phyloP scores from a whole-genome alignment of 1,284 basidiomycete species.

The Papiliotrema terrestris region DNA sequence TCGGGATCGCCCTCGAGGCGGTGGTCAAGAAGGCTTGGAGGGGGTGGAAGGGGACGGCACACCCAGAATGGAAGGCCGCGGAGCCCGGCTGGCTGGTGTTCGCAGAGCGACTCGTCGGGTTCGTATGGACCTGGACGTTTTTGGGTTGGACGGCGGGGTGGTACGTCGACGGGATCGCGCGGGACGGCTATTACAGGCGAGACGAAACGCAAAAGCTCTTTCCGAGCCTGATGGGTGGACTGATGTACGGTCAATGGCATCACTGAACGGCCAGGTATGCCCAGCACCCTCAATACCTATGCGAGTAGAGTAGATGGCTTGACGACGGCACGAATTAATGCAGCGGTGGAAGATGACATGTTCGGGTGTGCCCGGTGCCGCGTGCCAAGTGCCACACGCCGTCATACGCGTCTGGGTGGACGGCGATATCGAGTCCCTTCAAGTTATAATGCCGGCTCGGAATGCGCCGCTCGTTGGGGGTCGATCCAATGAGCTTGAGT shows the following conservation, averaged over 20 bases:
- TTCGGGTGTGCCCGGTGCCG: background rate
- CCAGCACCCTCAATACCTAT: no score
- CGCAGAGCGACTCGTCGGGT: slow-evolving; percentile 31
- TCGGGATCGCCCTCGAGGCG: slow-evolving; percentile 35
- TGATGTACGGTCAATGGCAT: slow-evolving; percentile 25
- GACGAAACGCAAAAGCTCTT: slow-evolving; percentile 8
- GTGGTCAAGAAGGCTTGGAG: slow-evolving; percentile 29
- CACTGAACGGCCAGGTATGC: slow-evolving; percentile 8
- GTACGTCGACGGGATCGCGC: slow-evolving; percentile 34
- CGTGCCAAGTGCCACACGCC: background rate
- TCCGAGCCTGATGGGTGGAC: slow-evolving; percentile 21
- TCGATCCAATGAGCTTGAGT: background rate
- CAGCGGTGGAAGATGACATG: no score
- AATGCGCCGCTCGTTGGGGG: background rate
- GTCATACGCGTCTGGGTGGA: background rate
- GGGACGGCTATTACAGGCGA: slow-evolving; percentile 23
- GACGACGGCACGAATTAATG: no score
- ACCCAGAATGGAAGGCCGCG: slow-evolving; percentile 4
- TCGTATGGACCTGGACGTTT: slow-evolving; percentile 41
- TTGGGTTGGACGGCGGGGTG: slow-evolving; percentile 38
- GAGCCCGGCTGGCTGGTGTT: slow-evolving; percentile 22
- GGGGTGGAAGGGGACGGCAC: slow-evolving; percentile 11
- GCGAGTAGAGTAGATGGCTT: no score
- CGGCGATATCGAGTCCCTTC: slow-evolving; percentile 1
- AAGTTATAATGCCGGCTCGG: slow-evolving; percentile 1